These are phyloP conservation scores for Naganishia antarctica DNA, from an alignment of 768 basidiomycete species.

Conservation along the genomic window DNA sequence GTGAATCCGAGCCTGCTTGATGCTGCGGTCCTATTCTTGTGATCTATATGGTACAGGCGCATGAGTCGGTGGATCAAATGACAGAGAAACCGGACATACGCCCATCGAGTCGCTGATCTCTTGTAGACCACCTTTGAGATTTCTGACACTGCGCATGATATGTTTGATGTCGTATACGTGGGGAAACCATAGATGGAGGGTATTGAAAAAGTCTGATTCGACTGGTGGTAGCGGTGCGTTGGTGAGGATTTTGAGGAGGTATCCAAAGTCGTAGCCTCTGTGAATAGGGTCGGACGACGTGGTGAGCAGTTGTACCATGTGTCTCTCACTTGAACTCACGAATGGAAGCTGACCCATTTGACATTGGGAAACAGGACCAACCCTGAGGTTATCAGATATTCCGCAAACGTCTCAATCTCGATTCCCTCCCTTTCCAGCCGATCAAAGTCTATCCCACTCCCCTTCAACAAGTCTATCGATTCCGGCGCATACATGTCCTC, in stretches of 20 bases:
- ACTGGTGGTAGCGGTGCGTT: conserved; percentile 75
- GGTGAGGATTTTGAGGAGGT: conserved; percentile 84
- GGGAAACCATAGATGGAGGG: conserved; percentile 87
- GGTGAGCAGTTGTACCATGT: neutral
- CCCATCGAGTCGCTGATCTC: conserved; percentile 94
- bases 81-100: conserved; percentile 54
- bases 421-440: conserved; percentile 90
- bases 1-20: conserved; percentile 95
- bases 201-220: conserved; percentile 85
- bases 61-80: neutral
- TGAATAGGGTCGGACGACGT: neutral
- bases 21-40: conserved; percentile 83
- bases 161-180: conserved; percentile 96
- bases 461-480: conserved; percentile 86
- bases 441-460: conserved; percentile 92
- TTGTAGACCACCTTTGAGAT: conserved; percentile 79
- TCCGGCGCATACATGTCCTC: conserved; percentile 99
- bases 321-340: conserved; percentile 69
- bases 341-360: conserved; percentile 97
- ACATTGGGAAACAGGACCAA: conserved; percentile 81
- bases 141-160: conserved; percentile 79
- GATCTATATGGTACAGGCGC: conserved; percentile 55
- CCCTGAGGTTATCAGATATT: conserved; percentile 92
- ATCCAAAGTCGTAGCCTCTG: conserved; percentile 98
- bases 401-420: conserved; percentile 86